Evolutionary conservation across 176 grass and related monocot species (phyloP).

Genomic region (Cenchrus americanus): DNA sequence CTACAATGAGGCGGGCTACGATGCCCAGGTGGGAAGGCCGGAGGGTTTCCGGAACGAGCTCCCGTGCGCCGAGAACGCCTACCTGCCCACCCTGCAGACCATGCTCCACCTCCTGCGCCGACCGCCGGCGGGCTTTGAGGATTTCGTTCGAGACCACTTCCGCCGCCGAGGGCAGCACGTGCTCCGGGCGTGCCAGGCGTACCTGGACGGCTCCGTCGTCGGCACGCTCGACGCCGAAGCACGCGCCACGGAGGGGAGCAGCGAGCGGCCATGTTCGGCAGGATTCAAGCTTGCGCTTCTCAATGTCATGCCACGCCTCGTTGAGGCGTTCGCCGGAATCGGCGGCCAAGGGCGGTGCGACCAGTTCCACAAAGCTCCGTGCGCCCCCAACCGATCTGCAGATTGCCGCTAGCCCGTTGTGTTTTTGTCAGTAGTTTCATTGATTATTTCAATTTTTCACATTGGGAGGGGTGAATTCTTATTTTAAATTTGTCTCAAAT

Average conservation of each 20-base stretch:
- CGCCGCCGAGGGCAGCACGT: neutral
- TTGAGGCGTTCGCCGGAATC: no score
- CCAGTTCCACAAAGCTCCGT: no score
- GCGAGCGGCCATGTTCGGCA: neutral
- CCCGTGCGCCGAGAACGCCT: neutral
- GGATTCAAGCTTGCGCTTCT: no score
- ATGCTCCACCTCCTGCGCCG: neutral
- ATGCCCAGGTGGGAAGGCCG: neutral
- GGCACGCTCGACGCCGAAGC: neutral
- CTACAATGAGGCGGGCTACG: constrained; percentile 5
- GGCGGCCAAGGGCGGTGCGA: no score
- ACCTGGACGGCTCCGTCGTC: neutral
- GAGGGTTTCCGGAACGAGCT: neutral
- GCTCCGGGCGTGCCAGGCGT: neutral
- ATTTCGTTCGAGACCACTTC: neutral
- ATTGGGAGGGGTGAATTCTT: no score
- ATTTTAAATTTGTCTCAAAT: no score
- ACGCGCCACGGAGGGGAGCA: neutral
- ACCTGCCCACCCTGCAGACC: neutral
- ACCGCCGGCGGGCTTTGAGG: constrained; percentile 8
- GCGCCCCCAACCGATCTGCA: no score
- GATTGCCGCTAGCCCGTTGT: no score
- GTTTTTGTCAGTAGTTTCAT: no score
- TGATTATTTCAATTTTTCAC: no score
- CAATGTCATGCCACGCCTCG: no score